Base-by-base conservation (phyloP, 441 rosid genomes). In the Erysimum pusillum region DNA sequence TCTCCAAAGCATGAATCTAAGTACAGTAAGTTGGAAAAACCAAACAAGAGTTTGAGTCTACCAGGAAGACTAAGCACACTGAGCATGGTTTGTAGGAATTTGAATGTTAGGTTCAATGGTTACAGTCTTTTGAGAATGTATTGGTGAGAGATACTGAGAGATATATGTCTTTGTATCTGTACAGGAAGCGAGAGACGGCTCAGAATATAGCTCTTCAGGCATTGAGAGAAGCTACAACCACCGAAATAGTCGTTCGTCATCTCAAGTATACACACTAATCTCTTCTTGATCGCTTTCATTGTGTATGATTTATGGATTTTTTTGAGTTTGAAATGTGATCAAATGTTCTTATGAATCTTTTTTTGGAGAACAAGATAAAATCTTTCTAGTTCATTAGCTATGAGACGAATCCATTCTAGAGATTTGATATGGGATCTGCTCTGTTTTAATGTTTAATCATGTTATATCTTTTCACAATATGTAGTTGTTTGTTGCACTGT, bases 131-230 rank as follows among this genome's bases (percentile, higher is more conserved):
- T n/a, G 13, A 38, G 14, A 36, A 7, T 41, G 17, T 42, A n/a
- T 25, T 57, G 66, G 72, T 64, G 31, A 28, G 31, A 28, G 36
- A 65, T 51, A 31, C 35, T 52, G 32, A 67, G 15, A 51, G 38
- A 41, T n/a, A n/a, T n/a, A n/a, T 65, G 77, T 74, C 36, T 48
- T 42, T 15, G 69, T 58, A 86, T 52, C 38, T 78, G 65, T 1
- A 77, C 90, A 93, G 99, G 97, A 91, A 83, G 77, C 80, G 94
- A 28, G 97, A 91, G 71, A 84, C 83, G 5, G 93, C 97, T 73
- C 98, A 90, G 85, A 93, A 87, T 80, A 80, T 86, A 44, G 97
- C 98, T 45, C 91, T 93, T 46, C 92, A 87, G 71, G 97, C 98
- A 4, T 80, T 93, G 7, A 87, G 92, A 87, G 98, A 91, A 15